Percentiles rank a stretch among this genome's conserved stretches.
phyloP scores from a whole-genome alignment of 805 yeast species.

The Kazachstania africana region DNA sequence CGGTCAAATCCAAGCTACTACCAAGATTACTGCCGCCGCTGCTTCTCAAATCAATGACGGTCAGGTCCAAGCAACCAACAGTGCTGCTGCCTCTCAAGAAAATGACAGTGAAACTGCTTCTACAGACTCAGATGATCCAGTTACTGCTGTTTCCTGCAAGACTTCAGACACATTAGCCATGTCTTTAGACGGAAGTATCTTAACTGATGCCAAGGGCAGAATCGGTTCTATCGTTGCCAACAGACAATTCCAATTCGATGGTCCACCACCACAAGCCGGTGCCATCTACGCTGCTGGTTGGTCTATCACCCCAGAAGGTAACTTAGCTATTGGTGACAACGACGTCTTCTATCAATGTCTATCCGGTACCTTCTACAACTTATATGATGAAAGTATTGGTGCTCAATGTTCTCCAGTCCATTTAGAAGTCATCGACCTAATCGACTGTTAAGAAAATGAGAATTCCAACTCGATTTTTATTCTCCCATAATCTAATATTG shows the following conservation, averaged over 20 bases:
- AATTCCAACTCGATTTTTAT: neutral
- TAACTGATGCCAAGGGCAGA: conserved; percentile 53
- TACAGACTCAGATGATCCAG: conserved; percentile 24
- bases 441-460: conserved; percentile 32
- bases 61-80: conserved; percentile 26
- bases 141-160: conserved; percentile 32
- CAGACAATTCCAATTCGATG: conserved; percentile 80
- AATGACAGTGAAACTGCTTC: conserved; percentile 19
- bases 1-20: conserved; percentile 31
- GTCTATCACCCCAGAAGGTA: conserved; percentile 42
- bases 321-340: conserved; percentile 50
- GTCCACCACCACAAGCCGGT: conserved; percentile 79
- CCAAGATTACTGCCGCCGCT: conserved; percentile 22
- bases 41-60: conserved; percentile 26
- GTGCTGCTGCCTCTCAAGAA: too few species aligned
- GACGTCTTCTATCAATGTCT: conserved; percentile 62
- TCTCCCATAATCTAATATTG: neutral
- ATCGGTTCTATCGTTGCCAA: conserved; percentile 71
- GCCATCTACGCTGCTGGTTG: conserved; percentile 62
- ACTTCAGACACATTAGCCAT: conserved; percentile 41
- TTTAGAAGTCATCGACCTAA: conserved; percentile 46
- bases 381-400: conserved; percentile 55
- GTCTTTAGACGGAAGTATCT: conserved; percentile 36
- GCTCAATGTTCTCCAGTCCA: conserved; percentile 52
- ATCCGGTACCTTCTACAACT: conserved; percentile 69